Evolutionary conservation across 1,284 basidiomycete genomes (phyloP).

Genomic region (Malassezia sp.): DNA sequence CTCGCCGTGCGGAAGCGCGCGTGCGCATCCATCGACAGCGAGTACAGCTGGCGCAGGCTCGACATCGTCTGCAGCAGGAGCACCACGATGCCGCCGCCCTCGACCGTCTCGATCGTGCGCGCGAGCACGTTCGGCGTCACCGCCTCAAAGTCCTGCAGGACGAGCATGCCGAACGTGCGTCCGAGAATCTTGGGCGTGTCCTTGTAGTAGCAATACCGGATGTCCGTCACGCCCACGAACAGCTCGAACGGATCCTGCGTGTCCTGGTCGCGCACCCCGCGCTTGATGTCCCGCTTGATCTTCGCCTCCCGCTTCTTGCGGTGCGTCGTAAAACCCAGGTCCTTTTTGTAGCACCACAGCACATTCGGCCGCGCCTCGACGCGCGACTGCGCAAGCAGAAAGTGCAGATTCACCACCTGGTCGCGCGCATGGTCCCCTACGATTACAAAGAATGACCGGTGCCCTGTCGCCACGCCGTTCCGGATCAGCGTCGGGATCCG

Average conservation of each 20-base stretch:
- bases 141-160: conserved; percentile 96
- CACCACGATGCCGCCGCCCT: conserved; percentile 88
- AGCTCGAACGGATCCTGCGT: conserved; percentile 92
- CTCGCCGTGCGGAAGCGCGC: conserved; percentile 73
- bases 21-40: conserved; percentile 70
- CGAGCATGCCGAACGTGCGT: conserved; percentile 94
- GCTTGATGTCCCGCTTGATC: conserved; percentile 51
- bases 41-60: conserved; percentile 81
- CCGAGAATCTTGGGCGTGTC: conserved; percentile 55
- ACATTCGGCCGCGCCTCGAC: conserved; percentile 37
- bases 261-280: conserved; percentile 82
- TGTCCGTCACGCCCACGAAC: conserved; percentile 96
- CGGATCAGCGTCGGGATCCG: conserved; percentile 83
- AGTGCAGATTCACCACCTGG: conserved; percentile 94
- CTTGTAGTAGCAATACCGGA: conserved; percentile 61
- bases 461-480: conserved; percentile 71
- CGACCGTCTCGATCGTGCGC: conserved; percentile 93
- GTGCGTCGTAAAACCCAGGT: conserved; percentile 56
- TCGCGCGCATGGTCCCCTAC: conserved; percentile 90
- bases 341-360: conserved; percentile 43
- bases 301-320: conserved; percentile 63
- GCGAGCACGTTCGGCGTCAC: conserved; percentile 95
- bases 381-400: conserved; percentile 51
- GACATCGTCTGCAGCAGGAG: conserved; percentile 90
- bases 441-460: conserved; percentile 89